These are phyloP conservation scores for Chytriomyces sp. DNA, from an alignment of 192 early-diverging fungal genomes.

Conservation along the genomic window DNA sequence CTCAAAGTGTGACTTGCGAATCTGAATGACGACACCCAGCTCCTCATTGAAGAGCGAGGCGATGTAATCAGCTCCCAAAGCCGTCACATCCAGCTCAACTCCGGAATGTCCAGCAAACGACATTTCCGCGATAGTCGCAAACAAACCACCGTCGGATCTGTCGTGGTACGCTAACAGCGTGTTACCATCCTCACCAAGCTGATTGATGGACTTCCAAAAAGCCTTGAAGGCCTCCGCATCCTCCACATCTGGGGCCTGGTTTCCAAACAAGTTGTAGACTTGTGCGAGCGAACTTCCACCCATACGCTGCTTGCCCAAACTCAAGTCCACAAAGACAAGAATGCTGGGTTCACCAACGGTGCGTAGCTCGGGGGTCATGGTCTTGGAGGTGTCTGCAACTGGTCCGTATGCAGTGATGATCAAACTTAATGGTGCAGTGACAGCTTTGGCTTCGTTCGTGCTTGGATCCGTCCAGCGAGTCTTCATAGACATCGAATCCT, in stretches of 20 bases:
- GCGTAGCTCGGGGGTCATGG: conserved; percentile 86
- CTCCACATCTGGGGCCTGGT: conserved; percentile 86
- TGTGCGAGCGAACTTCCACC: conserved; percentile 95
- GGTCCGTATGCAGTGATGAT: conserved; percentile 92
- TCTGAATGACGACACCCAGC: conserved; percentile 94
- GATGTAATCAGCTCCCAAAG: conserved; percentile 56
- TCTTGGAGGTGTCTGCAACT: conserved; percentile 82
- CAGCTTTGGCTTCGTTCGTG: conserved; percentile 50
- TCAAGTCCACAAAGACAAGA: conserved; percentile 87
- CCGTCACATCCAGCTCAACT: conserved; percentile 64
- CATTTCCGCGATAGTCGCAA: conserved; percentile 94
- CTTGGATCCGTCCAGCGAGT: conserved; percentile 74
- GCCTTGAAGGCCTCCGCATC: conserved; percentile 63
- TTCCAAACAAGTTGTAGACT: conserved; percentile 84
- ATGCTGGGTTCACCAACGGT: conserved; percentile 52
- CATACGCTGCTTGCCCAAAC: conserved; percentile 78
- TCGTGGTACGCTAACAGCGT: conserved; percentile 95
- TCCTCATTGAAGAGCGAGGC: conserved; percentile 94
- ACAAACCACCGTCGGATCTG: conserved; percentile 96
- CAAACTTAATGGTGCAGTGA: conserved; percentile 89
- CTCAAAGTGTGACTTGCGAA: conserved; percentile 61
- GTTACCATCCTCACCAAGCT: conserved; percentile 28
- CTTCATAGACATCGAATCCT: conserved; percentile 99
- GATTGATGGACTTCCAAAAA: conserved; percentile 75
- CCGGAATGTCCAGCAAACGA: conserved; percentile 93